A percentile compares a stretch with the other conserved stretches of the same genome.
Conservation (phyloP, 1,139 yeast species). For the Sporopachydermia cereana region DNA sequence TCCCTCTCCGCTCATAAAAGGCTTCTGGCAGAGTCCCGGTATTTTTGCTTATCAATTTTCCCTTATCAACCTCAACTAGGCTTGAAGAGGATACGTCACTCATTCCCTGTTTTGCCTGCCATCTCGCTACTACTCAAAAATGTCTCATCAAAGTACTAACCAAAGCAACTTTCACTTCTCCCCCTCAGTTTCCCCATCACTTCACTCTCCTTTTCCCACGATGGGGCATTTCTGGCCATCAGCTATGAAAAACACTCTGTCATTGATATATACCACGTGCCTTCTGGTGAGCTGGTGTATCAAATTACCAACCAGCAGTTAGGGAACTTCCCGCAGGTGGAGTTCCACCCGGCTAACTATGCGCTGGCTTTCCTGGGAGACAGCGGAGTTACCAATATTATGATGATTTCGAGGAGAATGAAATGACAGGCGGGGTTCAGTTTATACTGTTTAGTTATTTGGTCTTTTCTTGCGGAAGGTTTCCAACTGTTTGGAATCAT, state of each 20-base stretch:
- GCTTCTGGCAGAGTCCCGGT: no score
- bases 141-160: not conserved
- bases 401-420: conserved; percentile 1
- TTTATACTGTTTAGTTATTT: no score
- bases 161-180: no score
- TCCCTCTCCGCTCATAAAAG: no score
- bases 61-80: no score
- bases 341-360: conserved; percentile 23
- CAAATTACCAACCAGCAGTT: conserved; percentile 12
- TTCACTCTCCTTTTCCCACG: conserved; percentile 23
- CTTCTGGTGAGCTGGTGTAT: conserved; percentile 19
- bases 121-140: not conserved
- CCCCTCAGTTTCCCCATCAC: conserved; percentile 18
- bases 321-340: conserved; percentile 14
- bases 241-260: conserved; percentile 20
- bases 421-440: no score
- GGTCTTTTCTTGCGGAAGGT: no score
- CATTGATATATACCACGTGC: conserved; percentile 21
- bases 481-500: no score
- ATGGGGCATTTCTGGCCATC: conserved; percentile 24
- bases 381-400: conserved; percentile 12
- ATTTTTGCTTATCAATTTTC: no score
- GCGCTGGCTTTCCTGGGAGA: conserved; percentile 23
- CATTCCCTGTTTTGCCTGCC: not conserved
- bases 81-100: no score